phyloP scores from a whole-genome alignment of 2,329 filamentous ascomycete species.

The Tolypocladium tundrense region DNA sequence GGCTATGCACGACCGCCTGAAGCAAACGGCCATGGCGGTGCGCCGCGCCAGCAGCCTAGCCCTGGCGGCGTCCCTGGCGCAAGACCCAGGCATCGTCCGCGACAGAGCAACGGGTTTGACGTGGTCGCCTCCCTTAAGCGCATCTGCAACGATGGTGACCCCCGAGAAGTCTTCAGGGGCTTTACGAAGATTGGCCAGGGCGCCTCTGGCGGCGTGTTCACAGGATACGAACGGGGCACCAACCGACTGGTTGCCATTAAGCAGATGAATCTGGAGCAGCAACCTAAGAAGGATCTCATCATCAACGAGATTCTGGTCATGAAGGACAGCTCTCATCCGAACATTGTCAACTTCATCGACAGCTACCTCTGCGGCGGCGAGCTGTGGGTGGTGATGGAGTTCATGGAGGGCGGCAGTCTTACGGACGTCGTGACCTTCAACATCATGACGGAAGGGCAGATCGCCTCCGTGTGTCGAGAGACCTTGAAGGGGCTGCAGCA shows the following conservation, averaged over 20 bases:
- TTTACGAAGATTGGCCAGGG: constrained; percentile 96
- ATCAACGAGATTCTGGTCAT: constrained; percentile 99
- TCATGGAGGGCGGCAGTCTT: constrained; percentile 95
- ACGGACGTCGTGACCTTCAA: constrained; percentile 99
- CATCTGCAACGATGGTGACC: constrained; percentile 86
- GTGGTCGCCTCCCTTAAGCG: constrained; percentile 74
- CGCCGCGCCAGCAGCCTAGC: constrained; percentile 25
- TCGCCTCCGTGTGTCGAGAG: constrained; percentile 90
- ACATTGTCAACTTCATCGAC: constrained; percentile 99
- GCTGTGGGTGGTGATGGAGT: constrained; percentile 99
- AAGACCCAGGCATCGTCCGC: constrained; percentile 64
- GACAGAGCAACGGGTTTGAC: constrained; percentile 73
- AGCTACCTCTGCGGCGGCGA: constrained; percentile 85
- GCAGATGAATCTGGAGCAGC: constrained; percentile 98
- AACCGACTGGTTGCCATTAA: constrained; percentile 95
- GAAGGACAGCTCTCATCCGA: constrained; percentile 97
- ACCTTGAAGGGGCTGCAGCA: constrained; percentile 87
- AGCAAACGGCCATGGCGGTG: constrained; percentile 19
- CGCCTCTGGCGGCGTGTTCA: constrained; percentile 91
- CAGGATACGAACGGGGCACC: constrained; percentile 72
- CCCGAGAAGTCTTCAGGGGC: constrained; percentile 74
- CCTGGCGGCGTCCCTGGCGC: constrained; percentile 36
- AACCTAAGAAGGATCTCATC: constrained; percentile 97
- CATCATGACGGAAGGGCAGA: constrained; percentile 97
- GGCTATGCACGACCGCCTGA: constrained; percentile 19